Evolutionary conservation across 768 basidiomycete species (phyloP), one percentile per base, ranked within the genome.

Genomic region (Lactarius sanguifluus): DNA sequence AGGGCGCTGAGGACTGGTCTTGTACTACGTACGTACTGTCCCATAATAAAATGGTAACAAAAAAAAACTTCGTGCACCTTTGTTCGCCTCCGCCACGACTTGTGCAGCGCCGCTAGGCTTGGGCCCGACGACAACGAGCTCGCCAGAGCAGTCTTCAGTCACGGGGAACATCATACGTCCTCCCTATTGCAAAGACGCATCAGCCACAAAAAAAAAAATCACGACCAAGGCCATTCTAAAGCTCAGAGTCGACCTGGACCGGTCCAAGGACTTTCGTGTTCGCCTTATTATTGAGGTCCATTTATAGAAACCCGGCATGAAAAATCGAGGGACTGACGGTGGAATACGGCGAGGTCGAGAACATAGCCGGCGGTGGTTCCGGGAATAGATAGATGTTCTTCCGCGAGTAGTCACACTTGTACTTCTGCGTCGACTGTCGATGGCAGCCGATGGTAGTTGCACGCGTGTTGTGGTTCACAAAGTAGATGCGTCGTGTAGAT

Each of bases 351-450:
- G 16, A 91, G 80, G 23, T 89, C 90, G 65, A 91, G 77, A 55
- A 84, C 82, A 57, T 88, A 5, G 23, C 90, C 90, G 47, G 90
- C 90, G 47, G 90, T 88, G 73, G 70, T 86, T 89, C 67, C 94
- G 84, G 84, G 59, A n/a, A n/a, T n/a, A n/a, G n/a, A n/a, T n/a
- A n/a, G n/a, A 96, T 88, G 56, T 96, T 86, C 77, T 96, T 96
- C 64, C 92, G 81, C 69, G 93, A 81, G 75, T 95, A 96, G 78
- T 96, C 93, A 67, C 92, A 88, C 77, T 96, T 95, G 78, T 95
- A 96, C 77, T 96, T 87, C 92, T 69, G 91, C 87, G 73, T 94
- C 92, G 57, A 94, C 80, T 67, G 88, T 85, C 1, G 85, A 88
- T 0, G 94, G 93, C 88, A 40, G 83, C 57, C 94, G 85, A 5